phyloP scores from a whole-genome alignment of 1,139 yeast genomes.

The Yamadazyma membranifaciens region DNA sequence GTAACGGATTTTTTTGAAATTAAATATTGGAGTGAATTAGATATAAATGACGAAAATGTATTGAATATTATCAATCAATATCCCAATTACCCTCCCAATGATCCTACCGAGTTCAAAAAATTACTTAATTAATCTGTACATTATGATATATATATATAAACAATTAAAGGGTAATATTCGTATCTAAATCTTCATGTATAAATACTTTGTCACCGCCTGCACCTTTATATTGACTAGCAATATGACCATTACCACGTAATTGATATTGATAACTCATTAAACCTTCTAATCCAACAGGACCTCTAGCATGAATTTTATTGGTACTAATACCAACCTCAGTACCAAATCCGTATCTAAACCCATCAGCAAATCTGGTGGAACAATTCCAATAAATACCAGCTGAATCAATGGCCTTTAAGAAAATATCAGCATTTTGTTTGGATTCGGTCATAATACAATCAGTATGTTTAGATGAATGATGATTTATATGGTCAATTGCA shows the following conservation, averaged over 20 bases:
- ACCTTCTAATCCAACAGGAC: slow-evolving; percentile 98
- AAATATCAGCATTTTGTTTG: slow-evolving; percentile 65
- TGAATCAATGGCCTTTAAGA: slow-evolving; percentile 85
- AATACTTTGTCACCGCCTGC: slow-evolving; percentile 88
- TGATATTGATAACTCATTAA: slow-evolving; percentile 94
- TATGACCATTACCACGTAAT: slow-evolving; percentile 85
- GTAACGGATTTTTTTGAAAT: slow-evolving; percentile 62
- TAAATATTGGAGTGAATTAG: slow-evolving; percentile 57
- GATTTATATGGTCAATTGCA: slow-evolving; percentile 82
- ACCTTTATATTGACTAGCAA: slow-evolving; percentile 87
- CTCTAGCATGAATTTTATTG: slow-evolving; percentile 95
- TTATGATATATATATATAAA: neutral
- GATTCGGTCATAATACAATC: slow-evolving; percentile 85
- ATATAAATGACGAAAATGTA: slow-evolving; percentile 18
- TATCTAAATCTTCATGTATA: slow-evolving; percentile 63
- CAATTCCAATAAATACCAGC: slow-evolving; percentile 99
- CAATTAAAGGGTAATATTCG: slow-evolving; percentile 8
- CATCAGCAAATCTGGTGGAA: slow-evolving; percentile 96
- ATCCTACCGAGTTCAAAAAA: slow-evolving; percentile 27
- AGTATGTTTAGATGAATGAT: slow-evolving; percentile 94
- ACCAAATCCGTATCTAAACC: slow-evolving; percentile 97
- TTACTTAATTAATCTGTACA: slow-evolving; percentile 2
- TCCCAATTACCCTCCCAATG: slow-evolving; percentile 43
- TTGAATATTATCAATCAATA: slow-evolving; percentile 32
- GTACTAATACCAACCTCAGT: slow-evolving; percentile 98